Evolutionary conservation across 2,329 filamentous ascomycete genomes (phyloP), one percentile per base, ranked within the genome.

Genomic region (Xylariaceae sp.): DNA sequence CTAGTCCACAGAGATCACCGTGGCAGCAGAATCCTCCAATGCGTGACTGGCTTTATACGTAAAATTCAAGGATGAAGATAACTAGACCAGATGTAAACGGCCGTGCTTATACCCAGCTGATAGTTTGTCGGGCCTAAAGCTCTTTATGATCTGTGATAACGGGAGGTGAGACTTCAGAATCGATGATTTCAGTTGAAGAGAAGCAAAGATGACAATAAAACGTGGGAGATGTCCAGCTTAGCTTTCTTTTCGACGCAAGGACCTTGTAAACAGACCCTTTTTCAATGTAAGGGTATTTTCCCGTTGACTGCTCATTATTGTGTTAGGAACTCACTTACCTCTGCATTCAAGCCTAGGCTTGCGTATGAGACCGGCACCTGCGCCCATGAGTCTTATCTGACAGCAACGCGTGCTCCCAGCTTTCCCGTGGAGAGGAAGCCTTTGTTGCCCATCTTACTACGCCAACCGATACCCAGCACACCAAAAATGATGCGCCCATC

Each of bases 391-490:
- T 16, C 37, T 48, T 57, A 61, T 63, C 52, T 71, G 63, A 63
- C 61, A 19, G 61, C 60, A 15, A 69, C 64, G 61, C 79, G 76
- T 52, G 80, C 78, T 12, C 82, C 81, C 59, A 95, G 74, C 77
- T 87, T 92, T 9, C 92, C 92, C 6, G 94, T 99, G 42, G 86
- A 90, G 67, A 99, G 75, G 63, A 85, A 92, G 0, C 94, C 94
- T 63, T 83, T 81, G 71, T 92, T 94, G 0, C 94, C 94, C 87
- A 96, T 92, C 57, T 88, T 83, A 36, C 88, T 87, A 59, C 89
- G 80, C 94, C 94, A 99, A 51, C 89, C 87, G 55, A 97, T 88
- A 41, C 85, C 86, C 61, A 97, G 72, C 58, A 94, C 85, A 5
- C 92, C 92, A 67, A 97, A 84, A 18, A 86, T 76, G 36, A 88